Conservation (phyloP, 192 early-diverging fungal species). For the Coemansia sp. region DNA sequence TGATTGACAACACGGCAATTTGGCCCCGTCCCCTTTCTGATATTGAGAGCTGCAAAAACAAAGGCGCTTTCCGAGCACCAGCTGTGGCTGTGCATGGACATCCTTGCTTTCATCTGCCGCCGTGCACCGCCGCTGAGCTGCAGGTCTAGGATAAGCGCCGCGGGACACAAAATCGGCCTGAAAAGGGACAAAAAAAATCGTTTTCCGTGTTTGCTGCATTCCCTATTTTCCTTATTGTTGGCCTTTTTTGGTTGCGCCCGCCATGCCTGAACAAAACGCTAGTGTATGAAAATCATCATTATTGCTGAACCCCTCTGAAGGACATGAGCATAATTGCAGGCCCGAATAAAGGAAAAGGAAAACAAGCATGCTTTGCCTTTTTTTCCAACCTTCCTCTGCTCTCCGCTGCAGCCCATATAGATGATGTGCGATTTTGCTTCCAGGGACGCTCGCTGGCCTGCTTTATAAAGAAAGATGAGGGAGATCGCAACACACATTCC, state of each 20-base stretch:
- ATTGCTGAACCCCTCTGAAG: neutral
- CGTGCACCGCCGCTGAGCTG: neutral
- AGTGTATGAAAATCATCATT: conserved; percentile 11
- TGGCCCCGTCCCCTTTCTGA: conserved; percentile 5
- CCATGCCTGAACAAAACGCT: neutral
- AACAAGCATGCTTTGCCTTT: neutral
- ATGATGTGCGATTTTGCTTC: conserved; percentile 3
- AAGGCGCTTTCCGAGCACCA: conserved; percentile 2
- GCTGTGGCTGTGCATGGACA: conserved; percentile 29
- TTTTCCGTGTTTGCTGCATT: conserved; percentile 34
- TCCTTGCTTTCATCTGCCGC: conserved; percentile 3
- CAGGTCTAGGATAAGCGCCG: conserved; percentile 11
- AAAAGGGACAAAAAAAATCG: conserved; percentile 13
- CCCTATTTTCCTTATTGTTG: conserved; percentile 23
- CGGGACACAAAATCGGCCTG: conserved; percentile 10
- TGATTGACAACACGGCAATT: conserved; percentile 17
- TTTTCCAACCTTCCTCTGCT: neutral
- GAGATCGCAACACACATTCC: conserved; percentile 1
- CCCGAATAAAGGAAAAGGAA: neutral
- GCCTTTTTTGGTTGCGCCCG: neutral
- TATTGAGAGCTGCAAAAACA: conserved; percentile 10
- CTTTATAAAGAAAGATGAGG: neutral
- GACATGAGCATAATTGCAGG: conserved; percentile 3
- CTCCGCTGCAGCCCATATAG: conserved; percentile 6
- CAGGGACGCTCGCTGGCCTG: neutral